phyloP scores from a whole-genome alignment of 129 eudicot species.

The Chrysanthemum seticuspe region DNA sequence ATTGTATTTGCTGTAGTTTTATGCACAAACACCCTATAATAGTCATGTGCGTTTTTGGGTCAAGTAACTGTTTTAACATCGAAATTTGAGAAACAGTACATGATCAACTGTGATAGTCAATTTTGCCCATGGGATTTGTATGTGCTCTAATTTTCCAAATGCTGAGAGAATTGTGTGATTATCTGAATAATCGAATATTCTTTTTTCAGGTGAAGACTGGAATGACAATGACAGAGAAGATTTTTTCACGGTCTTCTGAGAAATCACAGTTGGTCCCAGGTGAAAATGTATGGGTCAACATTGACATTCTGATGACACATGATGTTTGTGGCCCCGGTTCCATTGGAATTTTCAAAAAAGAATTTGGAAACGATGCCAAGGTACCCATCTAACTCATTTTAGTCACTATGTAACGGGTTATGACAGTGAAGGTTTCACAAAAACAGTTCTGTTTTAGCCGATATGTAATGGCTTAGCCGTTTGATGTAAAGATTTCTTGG shows the following conservation, averaged over 20 bases:
- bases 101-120: not conserved
- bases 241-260: slow-evolving; percentile 75
- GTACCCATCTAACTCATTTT: slow-evolving; percentile 28
- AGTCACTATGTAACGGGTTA: too few species aligned
- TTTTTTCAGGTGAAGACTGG: slow-evolving; percentile 68
- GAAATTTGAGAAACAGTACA: slow-evolving; percentile 12
- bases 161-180: too few species aligned
- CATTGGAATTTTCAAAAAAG: slow-evolving; percentile 76
- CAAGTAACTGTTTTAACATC: not conserved
- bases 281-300: slow-evolving; percentile 86
- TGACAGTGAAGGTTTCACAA: too few species aligned
- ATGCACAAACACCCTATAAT: too few species aligned
- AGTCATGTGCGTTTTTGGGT: not conserved
- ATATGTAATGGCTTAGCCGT: too few species aligned
- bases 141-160: too few species aligned
- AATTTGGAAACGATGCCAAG: slow-evolving; percentile 87
- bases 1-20: too few species aligned
- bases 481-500: too few species aligned
- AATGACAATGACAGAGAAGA: slow-evolving; percentile 95
- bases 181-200: not conserved
- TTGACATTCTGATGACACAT: slow-evolving; percentile 92
- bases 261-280: slow-evolving; percentile 71
- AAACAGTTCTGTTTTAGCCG: too few species aligned
- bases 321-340: slow-evolving; percentile 93
- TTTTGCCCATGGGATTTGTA: too few species aligned